Percentiles rank a stretch among this genome's conserved stretches.
Evolutionary conservation across 2,329 filamentous ascomycete genomes (phyloP).

Genomic region (Calonectria hongkongensis): DNA sequence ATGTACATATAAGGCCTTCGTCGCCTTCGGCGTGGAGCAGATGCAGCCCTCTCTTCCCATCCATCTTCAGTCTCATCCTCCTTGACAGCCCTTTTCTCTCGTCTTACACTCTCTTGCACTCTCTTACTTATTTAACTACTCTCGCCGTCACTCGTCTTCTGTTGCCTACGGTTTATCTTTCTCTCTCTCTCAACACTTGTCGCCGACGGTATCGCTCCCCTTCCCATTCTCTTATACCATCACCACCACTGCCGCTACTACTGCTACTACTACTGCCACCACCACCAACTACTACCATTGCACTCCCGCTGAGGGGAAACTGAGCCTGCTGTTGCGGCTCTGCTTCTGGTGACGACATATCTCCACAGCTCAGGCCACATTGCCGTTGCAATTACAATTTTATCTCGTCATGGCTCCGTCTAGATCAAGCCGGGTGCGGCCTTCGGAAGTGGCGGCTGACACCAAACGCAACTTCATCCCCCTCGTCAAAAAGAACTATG

Average conservation of each 20-base stretch:
- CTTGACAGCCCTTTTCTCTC: constrained; percentile 22
- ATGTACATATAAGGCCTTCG: constrained; percentile 53
- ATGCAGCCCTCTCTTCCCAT: constrained; percentile 36
- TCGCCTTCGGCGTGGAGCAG: constrained; percentile 44
- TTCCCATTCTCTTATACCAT: constrained; percentile 4
- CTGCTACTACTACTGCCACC: too few relatives aligned
- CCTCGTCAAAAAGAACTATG: constrained; percentile 75
- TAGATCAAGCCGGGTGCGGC: constrained; percentile 59
- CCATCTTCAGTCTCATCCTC: constrained; percentile 42
- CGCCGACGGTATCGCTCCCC: neutral
- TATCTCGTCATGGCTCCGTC: constrained; percentile 57
- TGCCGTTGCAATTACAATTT: neutral
- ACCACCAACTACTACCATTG: neutral
- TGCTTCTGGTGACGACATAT: constrained; percentile 25
- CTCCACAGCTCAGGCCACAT: constrained; percentile 3
- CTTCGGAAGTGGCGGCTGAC: constrained; percentile 81
- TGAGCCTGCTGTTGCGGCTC: constrained; percentile 26
- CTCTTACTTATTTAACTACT: neutral
- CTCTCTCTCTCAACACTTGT: neutral
- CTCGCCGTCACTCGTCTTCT: neutral
- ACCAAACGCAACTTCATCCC: constrained; percentile 83
- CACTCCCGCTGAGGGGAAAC: neutral
- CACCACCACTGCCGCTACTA: too few relatives aligned
- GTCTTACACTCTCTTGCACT: neutral
- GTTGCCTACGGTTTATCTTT: neutral